Base-by-base conservation (phyloP, 495 filamentous ascomycete species). In the Lasiosphaeris hirsuta region DNA sequence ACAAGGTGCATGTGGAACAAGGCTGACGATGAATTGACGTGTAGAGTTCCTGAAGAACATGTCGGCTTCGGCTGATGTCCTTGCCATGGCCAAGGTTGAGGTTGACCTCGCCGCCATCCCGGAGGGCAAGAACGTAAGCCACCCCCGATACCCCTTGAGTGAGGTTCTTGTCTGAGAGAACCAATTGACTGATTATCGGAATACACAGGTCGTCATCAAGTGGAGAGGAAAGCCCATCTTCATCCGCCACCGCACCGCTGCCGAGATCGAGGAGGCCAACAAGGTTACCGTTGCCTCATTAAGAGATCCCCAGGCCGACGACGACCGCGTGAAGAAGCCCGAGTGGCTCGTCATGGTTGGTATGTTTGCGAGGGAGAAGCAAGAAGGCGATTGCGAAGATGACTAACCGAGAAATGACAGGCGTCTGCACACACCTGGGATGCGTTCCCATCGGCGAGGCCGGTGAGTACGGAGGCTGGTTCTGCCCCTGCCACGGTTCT, bases 171-270 rank as follows among this genome's bases (percentile, higher is more conserved):
- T 18, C 15, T 6, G 48, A 14, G 41, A 14, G 33, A 10, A 7
- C 17, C 17, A 10, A 14, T 42, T 30, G 38, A 23, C 47, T 53
- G 50, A 54, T 11, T 11, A 10, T 10, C 17, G 42, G 18, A 45
- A 17, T 1, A 14, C n/a, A 69, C 64, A 95, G 90, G 88, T 97
- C 73, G 95, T 97, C 76, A 93, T 99, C 83, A 99, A 99, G 83
- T 99, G 95, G 95, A 88, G 95, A 79, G 95, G 95, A 71, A 99
- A 99, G 86, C 95, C 95, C 73, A 90, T 99, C 74, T 97, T 99
- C 84, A 92, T 99, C 85, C 93, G 95, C 72, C 95, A 99, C 86
- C 90, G 95, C 63, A 99, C 95, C 62, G 71, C 80, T 64, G 81
- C 80, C 59, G 90, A 96, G 78, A 95, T 96, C 77, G 80, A 86